phyloP scores from a whole-genome alignment of 2,329 filamentous ascomycete genomes.

The Xylariaceae sp. region DNA sequence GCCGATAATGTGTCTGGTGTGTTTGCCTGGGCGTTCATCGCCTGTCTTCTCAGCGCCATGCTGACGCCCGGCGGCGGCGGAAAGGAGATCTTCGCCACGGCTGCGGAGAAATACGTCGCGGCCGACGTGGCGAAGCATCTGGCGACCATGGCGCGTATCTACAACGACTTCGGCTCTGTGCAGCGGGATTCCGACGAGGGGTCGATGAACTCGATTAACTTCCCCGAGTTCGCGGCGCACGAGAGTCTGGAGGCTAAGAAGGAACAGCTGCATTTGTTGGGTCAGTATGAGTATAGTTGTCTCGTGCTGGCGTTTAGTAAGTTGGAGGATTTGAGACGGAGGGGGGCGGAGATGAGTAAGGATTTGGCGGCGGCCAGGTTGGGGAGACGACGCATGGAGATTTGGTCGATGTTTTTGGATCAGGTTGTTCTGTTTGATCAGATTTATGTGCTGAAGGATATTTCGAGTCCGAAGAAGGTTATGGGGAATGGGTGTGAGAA shows the following conservation, averaged over 20 bases:
- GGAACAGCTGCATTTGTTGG: conserved; percentile 18
- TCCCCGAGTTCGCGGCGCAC: conserved; percentile 26
- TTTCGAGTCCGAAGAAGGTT: conserved; percentile 20
- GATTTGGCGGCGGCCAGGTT: conserved; percentile 13
- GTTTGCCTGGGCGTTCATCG: conserved; percentile 20
- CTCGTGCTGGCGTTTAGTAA: conserved; percentile 16
- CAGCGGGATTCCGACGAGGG: conserved; percentile 29
- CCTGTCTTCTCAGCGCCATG: conserved; percentile 15
- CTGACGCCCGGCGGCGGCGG: conserved; percentile 13
- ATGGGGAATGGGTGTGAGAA: conserved; percentile 9
- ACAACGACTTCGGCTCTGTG: conserved; percentile 35
- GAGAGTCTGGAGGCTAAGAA: conserved; percentile 10
- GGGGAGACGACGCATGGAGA: conserved; percentile 12
- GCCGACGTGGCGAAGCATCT: conserved; percentile 20
- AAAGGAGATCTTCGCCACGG: conserved; percentile 18
- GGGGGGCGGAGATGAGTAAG: conserved; percentile 2
- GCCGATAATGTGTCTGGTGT: conserved; percentile 19
- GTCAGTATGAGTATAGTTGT: conserved; percentile 29
- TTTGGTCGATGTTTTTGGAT: conserved; percentile 29
- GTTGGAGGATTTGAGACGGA: conserved; percentile 12
- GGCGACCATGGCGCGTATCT: conserved; percentile 30
- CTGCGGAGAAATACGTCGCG: conserved; percentile 19
- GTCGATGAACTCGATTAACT: conserved; percentile 34
- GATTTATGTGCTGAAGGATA: conserved; percentile 33
- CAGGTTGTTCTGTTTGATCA: conserved; percentile 35